Evolutionary conservation across 2,329 filamentous ascomycete species (phyloP).

Genomic region (Scedosporium apiospermum): DNA sequence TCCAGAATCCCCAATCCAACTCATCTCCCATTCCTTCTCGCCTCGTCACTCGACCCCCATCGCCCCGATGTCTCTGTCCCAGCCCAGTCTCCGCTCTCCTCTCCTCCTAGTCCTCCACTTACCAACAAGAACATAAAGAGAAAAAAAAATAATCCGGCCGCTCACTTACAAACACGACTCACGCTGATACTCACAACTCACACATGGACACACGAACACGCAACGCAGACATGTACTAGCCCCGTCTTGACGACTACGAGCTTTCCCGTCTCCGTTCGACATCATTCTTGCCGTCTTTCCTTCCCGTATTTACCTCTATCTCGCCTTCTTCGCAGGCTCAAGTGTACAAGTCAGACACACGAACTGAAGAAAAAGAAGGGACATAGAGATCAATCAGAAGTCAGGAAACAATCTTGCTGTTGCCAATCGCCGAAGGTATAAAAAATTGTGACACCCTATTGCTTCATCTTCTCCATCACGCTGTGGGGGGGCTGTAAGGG

Average conservation of each 20-base stretch:
- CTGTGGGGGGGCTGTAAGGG: neutral
- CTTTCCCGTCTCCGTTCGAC: neutral
- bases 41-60: neutral
- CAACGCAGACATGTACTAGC: neutral
- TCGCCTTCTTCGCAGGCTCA: neutral
- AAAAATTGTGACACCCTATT: constrained; percentile 1
- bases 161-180: neutral
- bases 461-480: neutral
- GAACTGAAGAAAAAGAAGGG: neutral
- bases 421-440: neutral
- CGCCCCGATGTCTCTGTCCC: neutral
- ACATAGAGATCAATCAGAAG: neutral
- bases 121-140: too few relatives aligned
- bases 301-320: neutral
- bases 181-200: neutral
- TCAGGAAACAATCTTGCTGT: constrained; percentile 1
- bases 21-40: neutral
- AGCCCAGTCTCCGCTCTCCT: neutral
- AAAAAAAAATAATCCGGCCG: neutral
- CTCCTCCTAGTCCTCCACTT: neutral
- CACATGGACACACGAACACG: neutral
- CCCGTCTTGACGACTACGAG: neutral
- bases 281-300: neutral
- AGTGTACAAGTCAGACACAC: neutral
- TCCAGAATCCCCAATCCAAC: neutral